Evolutionary conservation across 139 green algal species (phyloP).

Genomic region (Coelastrella sp.): DNA sequence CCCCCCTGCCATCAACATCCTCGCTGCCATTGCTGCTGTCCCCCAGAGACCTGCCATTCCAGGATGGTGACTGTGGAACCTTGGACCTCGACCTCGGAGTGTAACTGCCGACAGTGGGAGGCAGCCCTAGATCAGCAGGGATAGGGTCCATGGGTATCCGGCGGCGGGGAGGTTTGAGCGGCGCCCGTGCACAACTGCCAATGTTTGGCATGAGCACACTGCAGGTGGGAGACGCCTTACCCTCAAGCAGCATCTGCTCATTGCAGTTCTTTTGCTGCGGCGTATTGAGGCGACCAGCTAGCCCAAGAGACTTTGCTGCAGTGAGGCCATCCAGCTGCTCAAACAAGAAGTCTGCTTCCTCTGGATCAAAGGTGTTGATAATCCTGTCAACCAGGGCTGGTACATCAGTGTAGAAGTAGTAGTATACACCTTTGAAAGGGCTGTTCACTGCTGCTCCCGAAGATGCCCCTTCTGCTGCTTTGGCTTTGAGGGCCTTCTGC

Average conservation of each 20-base stretch:
- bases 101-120: slow-evolving; percentile 21
- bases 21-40: not conserved
- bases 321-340: slow-evolving; percentile 34
- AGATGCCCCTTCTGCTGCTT: slow-evolving; percentile 30
- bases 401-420: slow-evolving; percentile 47
- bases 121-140: not conserved
- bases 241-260: slow-evolving; percentile 36
- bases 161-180: slow-evolving; percentile 40
- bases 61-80: not conserved
- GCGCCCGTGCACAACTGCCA: slow-evolving; percentile 31
- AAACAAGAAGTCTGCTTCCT: slow-evolving; percentile 41
- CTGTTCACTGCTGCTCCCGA: not conserved
- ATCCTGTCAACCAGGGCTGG: slow-evolving; percentile 36
- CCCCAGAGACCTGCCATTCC: not conserved
- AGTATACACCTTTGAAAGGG: slow-evolving; percentile 42
- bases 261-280: slow-evolving; percentile 30
- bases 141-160: slow-evolving; percentile 3
- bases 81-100: not conserved
- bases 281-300: slow-evolving; percentile 8
- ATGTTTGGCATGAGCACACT: slow-evolving; percentile 42
- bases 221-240: slow-evolving; percentile 20
- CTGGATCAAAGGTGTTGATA: slow-evolving; percentile 43
- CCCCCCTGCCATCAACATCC: not conserved
- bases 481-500: slow-evolving; percentile 33
- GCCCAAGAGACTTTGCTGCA: not conserved